phyloP scores from a whole-genome alignment of 805 yeast genomes.

The Candida caryicola region DNA sequence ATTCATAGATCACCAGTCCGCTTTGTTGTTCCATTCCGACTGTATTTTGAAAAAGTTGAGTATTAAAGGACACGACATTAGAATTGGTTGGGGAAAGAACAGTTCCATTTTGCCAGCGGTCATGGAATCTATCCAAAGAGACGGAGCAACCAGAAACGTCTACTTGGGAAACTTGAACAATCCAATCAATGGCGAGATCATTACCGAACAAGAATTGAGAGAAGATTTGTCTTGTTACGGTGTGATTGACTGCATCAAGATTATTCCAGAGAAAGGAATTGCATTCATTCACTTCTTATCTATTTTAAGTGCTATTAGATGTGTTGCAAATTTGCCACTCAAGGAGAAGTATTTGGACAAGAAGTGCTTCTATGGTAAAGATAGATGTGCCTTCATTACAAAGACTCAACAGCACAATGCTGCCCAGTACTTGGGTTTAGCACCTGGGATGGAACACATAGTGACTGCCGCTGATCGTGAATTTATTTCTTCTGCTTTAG shows the following conservation, averaged over 20 bases:
- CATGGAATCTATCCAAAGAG: constrained; percentile 69
- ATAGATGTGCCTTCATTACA: constrained; percentile 90
- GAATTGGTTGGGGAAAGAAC: constrained; percentile 92
- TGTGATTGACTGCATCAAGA: constrained; percentile 77
- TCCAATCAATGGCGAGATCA: constrained; percentile 43
- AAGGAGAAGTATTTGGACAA: constrained; percentile 67
- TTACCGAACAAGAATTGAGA: constrained; percentile 62
- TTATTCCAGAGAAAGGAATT: constrained; percentile 75
- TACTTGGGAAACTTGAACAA: constrained; percentile 79
- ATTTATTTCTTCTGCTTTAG: constrained; percentile 67
- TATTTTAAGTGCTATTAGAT: constrained; percentile 80
- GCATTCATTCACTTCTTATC: constrained; percentile 90
- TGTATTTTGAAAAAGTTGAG: constrained; percentile 80
- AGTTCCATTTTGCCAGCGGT: constrained; percentile 73
- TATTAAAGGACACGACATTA: constrained; percentile 75
- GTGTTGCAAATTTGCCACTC: constrained; percentile 71
- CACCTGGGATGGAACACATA: constrained; percentile 83
- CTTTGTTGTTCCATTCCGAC: constrained; percentile 89
- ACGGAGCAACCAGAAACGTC: constrained; percentile 92
- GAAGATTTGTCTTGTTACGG: constrained; percentile 74
- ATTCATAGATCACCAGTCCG: constrained; percentile 84
- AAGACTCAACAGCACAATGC: constrained; percentile 97
- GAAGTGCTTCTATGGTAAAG: constrained; percentile 89
- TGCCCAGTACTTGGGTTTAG: constrained; percentile 87
- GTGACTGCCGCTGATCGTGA: constrained; percentile 68